A percentile compares a stretch with the other conserved stretches of the same genome.
These are phyloP conservation scores for Hypholoma fasciculare DNA, from an alignment of 768 basidiomycete species.

Conservation along the genomic window DNA sequence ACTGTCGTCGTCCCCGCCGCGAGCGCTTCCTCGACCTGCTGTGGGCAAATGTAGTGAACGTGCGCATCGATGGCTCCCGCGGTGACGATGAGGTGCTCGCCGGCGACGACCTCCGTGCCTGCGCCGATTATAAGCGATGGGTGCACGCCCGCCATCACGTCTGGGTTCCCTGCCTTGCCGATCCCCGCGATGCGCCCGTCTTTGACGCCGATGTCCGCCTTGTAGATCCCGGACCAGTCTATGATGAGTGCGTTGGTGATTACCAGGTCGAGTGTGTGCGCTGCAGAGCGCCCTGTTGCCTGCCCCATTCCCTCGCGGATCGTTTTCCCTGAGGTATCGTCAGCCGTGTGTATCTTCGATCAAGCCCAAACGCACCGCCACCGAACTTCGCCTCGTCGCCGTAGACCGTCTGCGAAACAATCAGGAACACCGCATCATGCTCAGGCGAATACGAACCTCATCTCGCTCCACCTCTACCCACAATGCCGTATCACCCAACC, in stretches of 20 bases:
- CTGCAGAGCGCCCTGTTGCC: conserved; percentile 66
- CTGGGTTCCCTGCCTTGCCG: conserved; percentile 98
- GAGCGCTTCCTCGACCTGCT: conserved; percentile 85
- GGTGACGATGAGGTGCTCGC: conserved; percentile 92
- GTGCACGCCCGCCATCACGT: conserved; percentile 82
- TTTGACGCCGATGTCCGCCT: conserved; percentile 96
- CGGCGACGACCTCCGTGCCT: conserved; percentile 93
- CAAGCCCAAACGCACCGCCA: conserved; percentile 55
- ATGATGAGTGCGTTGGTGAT: conserved; percentile 95
- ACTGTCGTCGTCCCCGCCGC: conserved; percentile 87
- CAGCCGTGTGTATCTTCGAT: conserved; percentile 1
- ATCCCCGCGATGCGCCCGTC: conserved; percentile 80
- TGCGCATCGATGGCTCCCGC: conserved; percentile 93
- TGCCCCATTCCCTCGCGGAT: conserved; percentile 99
- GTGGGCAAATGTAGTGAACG: conserved; percentile 94
- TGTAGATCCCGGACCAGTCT: conserved; percentile 95
- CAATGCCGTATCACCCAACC: conserved; percentile 85
- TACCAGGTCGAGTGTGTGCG: conserved; percentile 81
- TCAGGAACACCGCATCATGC: neutral
- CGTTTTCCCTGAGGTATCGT: conserved; percentile 66
- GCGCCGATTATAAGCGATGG: conserved; percentile 79
- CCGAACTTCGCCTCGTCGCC: conserved; percentile 99
- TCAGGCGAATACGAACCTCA: conserved; percentile 39
- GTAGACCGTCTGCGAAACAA: conserved; percentile 63
- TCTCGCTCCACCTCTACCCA: conserved; percentile 95